Evolutionary conservation across 768 basidiomycete species (phyloP).

Genomic region (Dioszegia crocea): DNA sequence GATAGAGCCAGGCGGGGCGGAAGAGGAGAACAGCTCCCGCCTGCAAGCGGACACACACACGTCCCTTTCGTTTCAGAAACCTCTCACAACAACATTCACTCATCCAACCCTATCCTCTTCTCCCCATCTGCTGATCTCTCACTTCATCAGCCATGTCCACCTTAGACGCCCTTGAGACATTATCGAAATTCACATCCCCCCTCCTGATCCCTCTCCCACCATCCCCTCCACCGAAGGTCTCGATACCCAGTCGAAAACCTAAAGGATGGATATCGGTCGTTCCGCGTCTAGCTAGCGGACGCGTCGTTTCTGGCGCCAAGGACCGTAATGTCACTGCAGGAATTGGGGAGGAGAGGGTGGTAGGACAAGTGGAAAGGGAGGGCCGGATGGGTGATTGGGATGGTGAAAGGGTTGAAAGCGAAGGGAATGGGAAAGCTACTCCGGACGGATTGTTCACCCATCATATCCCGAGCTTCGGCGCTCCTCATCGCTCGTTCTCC

Average conservation of each 20-base stretch:
- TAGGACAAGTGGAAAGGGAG: no score
- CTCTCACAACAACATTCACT: no score
- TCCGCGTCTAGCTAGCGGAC: not conserved
- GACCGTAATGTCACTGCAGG: not conserved
- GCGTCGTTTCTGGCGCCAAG: not conserved
- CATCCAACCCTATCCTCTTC: not conserved
- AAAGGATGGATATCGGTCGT: conserved; percentile 1
- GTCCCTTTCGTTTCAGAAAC: no score
- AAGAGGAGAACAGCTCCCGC: no score
- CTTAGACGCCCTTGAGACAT: not conserved
- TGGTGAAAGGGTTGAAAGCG: no score
- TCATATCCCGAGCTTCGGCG: no score
- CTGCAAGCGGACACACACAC: no score
- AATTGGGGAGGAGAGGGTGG: no score
- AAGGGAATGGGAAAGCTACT: no score
- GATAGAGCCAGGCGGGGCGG: no score
- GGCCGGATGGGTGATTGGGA: no score
- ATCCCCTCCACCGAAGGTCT: not conserved
- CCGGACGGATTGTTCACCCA: no score
- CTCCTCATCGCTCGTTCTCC: not conserved
- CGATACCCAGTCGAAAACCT: conserved; percentile 4
- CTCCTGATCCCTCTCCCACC: conserved; percentile 6
- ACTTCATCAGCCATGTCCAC: not conserved
- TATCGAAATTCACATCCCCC: conserved; percentile 3
- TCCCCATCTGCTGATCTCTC: not conserved